Evolutionary conservation across 1,284 basidiomycete species (phyloP).

Genomic region (Sporisorium exsertum): DNA sequence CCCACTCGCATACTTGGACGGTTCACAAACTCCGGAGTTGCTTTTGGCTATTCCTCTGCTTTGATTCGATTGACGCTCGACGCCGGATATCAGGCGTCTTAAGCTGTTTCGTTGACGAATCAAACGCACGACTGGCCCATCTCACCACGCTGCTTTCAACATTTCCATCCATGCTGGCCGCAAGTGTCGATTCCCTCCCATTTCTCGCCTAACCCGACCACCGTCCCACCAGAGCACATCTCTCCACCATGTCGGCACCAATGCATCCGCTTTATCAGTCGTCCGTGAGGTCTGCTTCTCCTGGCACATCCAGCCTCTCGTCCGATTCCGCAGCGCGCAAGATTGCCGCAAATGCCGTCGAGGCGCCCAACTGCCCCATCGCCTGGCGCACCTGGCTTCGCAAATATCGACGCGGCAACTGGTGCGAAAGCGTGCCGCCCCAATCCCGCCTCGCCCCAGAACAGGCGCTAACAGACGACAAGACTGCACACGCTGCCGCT

Average conservation of each 20-base stretch:
- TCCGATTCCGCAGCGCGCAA: slow-evolving; percentile 29
- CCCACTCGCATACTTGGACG: not conserved
- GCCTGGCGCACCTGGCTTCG: slow-evolving; percentile 43
- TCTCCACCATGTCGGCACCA: slow-evolving; percentile 18
- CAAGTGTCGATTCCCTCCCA: not conserved
- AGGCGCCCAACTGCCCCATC: slow-evolving; percentile 31
- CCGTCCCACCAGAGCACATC: not conserved
- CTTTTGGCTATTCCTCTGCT: not conserved
- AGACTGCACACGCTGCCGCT: too few relatives aligned
- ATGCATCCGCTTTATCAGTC: slow-evolving; percentile 28
- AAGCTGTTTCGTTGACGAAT: not conserved
- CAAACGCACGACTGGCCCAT: not conserved
- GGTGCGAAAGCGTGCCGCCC: slow-evolving; percentile 20
- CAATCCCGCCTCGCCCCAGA: not conserved
- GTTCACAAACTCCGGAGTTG: too few relatives aligned
- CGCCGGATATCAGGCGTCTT: not conserved
- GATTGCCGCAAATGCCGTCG: slow-evolving; percentile 30
- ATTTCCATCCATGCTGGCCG: not conserved
- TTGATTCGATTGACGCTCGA: not conserved
- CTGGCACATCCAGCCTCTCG: slow-evolving; percentile 26
- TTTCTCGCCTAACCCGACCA: not conserved
- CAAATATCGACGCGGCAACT: slow-evolving; percentile 36
- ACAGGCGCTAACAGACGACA: not conserved
- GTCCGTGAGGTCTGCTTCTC: slow-evolving; percentile 20
- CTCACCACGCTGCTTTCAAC: not conserved